Base-by-base conservation (phyloP, 305 asterid genomes). In the Ruellia speciosa region DNA sequence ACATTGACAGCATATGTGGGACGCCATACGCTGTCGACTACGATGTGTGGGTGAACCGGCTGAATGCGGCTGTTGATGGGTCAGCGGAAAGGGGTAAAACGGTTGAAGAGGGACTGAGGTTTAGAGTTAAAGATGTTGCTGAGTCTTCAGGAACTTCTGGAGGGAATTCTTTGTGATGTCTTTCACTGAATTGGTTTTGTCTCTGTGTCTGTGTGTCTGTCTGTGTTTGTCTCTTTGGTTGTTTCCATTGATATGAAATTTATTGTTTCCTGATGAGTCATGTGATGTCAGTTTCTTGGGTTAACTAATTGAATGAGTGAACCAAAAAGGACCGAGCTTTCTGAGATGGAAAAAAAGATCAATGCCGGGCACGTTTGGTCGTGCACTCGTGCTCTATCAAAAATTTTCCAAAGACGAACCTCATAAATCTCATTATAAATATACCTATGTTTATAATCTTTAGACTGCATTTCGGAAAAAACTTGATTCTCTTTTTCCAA, bases 21-120 rank as follows among this genome's bases (percentile, higher is more conserved):
- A 85, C 93, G 33, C 85, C 87, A 0, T 85, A 87, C 15, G 79
- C 82, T 0, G 84, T 87, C 6, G 94, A 85, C 66, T 85, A 82
- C 20, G 96, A 87, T 20, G 75, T 72, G 17, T 87, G 96, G 96
- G 16, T 85, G 51, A 77, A 54, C 79, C 79, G 87, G 64, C 58
- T 87, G 60, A 70, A 60, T 52, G 48, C 68, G 65, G 84, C 81
- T 1, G 79, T 81, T 18, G 85, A 80, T 35, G 72, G 75, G 6
- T 72, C 75, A 0, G 58, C 52, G 0, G 89, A 70, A 43, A 72
- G 81, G 47, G 93, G 95, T 66, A 79, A 86, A 65, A 61, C 28
- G 75, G 63, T 75, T 39, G 70, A 75, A 62, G 81, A 68, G 64
- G 67, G 69, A 50, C 43, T 70, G 14, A 70, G 58, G 72, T 84